A percentile compares a stretch with the other conserved stretches of the same genome.
phyloP scores from a whole-genome alignment of 225 moss, liverwort and hornwort genomes.

The Antitrichia curtipendula region DNA sequence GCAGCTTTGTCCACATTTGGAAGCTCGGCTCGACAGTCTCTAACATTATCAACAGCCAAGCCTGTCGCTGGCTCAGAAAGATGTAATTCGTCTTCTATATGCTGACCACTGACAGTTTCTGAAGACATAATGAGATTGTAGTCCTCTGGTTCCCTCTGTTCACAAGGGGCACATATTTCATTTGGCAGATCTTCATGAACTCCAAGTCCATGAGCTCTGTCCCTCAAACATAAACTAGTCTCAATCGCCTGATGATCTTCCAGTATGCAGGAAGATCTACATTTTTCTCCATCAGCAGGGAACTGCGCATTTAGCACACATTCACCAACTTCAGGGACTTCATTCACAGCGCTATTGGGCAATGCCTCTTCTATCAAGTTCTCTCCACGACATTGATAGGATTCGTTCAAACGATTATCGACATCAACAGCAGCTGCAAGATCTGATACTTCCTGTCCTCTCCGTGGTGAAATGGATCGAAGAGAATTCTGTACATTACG shows the following conservation, averaged over 20 bases:
- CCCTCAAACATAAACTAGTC: neutral
- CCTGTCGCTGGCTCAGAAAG: neutral
- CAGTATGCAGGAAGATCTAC: neutral
- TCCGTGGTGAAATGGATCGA: neutral
- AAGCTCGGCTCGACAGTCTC: neutral
- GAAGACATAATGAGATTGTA: slow-evolving; percentile 1
- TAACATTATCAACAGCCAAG: neutral
- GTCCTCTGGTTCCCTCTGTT: neutral
- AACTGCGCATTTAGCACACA: neutral
- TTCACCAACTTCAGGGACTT: neutral
- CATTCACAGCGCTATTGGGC: neutral
- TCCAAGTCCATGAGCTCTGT: neutral
- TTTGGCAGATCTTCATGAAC: neutral
- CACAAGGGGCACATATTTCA: neutral
- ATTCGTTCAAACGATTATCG: neutral
- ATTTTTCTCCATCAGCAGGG: neutral
- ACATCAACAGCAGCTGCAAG: neutral
- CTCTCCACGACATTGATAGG: neutral
- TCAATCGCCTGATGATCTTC: neutral
- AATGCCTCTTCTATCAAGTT: neutral
- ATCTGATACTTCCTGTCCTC: neutral
- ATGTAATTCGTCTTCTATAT: neutral
- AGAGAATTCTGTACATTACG: neutral
- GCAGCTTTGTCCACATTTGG: neutral
- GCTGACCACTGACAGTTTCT: neutral